A percentile compares a stretch with the other conserved stretches of the same genome.
phyloP scores from a whole-genome alignment of 2,329 filamentous ascomycete genomes.

The Tricladium varicosporioides region DNA sequence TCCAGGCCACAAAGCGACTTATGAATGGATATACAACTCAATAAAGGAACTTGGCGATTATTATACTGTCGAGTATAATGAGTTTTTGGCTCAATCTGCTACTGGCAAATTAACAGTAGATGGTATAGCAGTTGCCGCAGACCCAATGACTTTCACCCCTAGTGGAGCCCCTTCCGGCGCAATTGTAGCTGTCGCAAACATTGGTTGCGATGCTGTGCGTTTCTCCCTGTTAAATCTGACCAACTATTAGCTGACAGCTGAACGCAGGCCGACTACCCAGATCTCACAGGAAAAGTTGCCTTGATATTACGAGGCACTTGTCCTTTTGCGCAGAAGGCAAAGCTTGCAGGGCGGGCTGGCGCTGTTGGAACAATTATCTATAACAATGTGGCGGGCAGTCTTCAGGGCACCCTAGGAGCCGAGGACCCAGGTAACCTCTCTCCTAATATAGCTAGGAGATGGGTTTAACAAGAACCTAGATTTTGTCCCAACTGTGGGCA shows the following conservation, averaged over 20 bases:
- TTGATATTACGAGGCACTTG: conserved; percentile 69
- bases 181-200: conserved; percentile 20
- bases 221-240: background rate
- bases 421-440: too few relatives aligned
- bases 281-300: conserved; percentile 61
- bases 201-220: conserved; percentile 22
- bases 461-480: background rate
- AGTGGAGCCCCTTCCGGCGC: conserved; percentile 11
- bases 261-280: conserved; percentile 58
- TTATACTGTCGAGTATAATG: conserved; percentile 15
- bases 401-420: conserved; percentile 54
- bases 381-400: conserved; percentile 59
- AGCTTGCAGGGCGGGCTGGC: conserved; percentile 63
- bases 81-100: conserved; percentile 12
- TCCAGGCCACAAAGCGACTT: conserved; percentile 7
- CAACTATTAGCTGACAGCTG: background rate
- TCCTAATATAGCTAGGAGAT: too few relatives aligned
- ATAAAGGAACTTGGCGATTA: conserved; percentile 10
- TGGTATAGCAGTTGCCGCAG: conserved; percentile 3
- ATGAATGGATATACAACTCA: conserved; percentile 11
- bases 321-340: conserved; percentile 67
- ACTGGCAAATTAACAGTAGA: conserved; percentile 13
- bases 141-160: conserved; percentile 17
- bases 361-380: conserved; percentile 68
- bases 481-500: conserved; percentile 4